Evolutionary conservation across 495 filamentous ascomycete species (phyloP).

Genomic region (Aspergillus asperescens): DNA sequence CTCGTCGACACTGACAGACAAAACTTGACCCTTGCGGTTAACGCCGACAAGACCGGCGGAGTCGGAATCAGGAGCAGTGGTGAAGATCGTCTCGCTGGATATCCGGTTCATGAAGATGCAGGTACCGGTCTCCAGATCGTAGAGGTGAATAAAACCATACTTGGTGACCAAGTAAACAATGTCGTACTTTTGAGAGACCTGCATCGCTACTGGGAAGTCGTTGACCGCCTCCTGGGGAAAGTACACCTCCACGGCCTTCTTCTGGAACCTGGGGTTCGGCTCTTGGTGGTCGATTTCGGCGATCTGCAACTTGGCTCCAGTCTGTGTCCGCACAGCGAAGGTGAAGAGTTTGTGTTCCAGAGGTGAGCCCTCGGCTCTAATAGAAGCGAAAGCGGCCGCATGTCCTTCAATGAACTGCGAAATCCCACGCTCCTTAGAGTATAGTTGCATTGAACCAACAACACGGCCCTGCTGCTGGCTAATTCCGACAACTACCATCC

Average conservation of each 20-base stretch:
- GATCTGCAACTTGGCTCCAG: slow-evolving; percentile 92
- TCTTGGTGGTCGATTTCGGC: slow-evolving; percentile 94
- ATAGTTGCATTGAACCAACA: slow-evolving; percentile 92
- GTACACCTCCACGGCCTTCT: slow-evolving; percentile 96
- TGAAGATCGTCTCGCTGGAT: slow-evolving; percentile 98
- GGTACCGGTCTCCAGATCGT: slow-evolving; percentile 93
- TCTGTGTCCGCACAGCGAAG: slow-evolving; percentile 83
- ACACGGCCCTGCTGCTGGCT: slow-evolving; percentile 88
- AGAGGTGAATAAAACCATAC: slow-evolving; percentile 98
- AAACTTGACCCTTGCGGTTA: slow-evolving; percentile 93
- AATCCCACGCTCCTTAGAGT: slow-evolving; percentile 90
- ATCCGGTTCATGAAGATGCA: slow-evolving; percentile 99
- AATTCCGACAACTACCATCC: slow-evolving; percentile 97
- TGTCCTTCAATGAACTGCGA: slow-evolving; percentile 98
- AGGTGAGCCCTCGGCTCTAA: slow-evolving; percentile 81
- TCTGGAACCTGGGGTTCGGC: slow-evolving; percentile 78
- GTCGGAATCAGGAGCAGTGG: slow-evolving; percentile 76
- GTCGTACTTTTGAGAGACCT: slow-evolving; percentile 91
- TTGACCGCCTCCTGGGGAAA: slow-evolving; percentile 92
- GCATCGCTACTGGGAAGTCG: slow-evolving; percentile 98
- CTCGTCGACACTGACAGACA: slow-evolving; percentile 90
- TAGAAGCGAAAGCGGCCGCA: slow-evolving; percentile 87
- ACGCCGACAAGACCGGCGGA: slow-evolving; percentile 88
- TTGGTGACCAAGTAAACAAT: slow-evolving; percentile 97
- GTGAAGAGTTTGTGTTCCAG: slow-evolving; percentile 93